phyloP scores from a whole-genome alignment of 495 filamentous ascomycete species.

The Neurospora tetrasperma region DNA sequence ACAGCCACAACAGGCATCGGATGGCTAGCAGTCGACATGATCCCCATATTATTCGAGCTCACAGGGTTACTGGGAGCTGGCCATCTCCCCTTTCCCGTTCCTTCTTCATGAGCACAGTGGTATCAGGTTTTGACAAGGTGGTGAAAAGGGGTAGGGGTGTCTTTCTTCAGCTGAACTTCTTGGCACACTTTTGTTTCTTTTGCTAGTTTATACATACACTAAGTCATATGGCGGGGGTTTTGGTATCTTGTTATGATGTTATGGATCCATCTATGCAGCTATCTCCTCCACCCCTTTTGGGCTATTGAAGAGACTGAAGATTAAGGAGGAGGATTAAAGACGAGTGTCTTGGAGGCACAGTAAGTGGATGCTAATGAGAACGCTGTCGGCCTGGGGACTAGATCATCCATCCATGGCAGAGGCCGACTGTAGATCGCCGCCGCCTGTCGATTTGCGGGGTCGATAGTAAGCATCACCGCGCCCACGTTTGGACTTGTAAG shows the following conservation, averaged over 20 bases:
- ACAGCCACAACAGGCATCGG: slow-evolving; percentile 49
- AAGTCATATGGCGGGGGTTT: not conserved
- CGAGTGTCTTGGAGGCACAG: no score
- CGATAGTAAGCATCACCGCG: not conserved
- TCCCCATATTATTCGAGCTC: slow-evolving; percentile 56
- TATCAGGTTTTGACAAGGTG: not conserved
- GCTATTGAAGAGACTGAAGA: not conserved
- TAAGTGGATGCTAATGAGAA: not conserved
- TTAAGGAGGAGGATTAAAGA: not conserved
- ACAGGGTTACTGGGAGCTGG: slow-evolving; percentile 44
- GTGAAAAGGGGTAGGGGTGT: not conserved
- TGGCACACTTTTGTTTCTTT: not conserved
- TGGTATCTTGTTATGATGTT: not conserved
- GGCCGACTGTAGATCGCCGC: not conserved
- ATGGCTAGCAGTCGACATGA: slow-evolving; percentile 58
- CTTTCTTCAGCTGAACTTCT: not conserved
- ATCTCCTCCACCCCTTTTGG: not conserved
- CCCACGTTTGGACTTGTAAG: not conserved
- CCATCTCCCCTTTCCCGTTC: not conserved
- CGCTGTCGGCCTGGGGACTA: not conserved
- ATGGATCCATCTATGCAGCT: not conserved
- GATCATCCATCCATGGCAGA: not conserved
- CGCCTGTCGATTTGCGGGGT: not conserved
- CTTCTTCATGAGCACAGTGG: not conserved
- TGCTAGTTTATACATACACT: not conserved